phyloP scores from a whole-genome alignment of 352 stramenopile species.

The Thalassiosira allenii region DNA sequence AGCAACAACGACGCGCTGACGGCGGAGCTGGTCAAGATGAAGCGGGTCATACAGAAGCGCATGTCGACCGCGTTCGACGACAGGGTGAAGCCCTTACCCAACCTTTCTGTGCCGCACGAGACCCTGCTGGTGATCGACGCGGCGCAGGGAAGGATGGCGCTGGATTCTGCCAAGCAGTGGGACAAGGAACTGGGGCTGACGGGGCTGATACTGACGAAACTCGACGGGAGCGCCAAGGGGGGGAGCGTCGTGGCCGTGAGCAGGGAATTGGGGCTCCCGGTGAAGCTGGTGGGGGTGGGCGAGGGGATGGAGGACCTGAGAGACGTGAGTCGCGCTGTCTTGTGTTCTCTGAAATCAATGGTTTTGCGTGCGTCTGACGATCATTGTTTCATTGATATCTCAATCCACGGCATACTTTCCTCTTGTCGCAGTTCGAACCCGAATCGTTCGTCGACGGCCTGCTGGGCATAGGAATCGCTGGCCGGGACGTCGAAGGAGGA shows the following conservation, averaged over 20 bases:
- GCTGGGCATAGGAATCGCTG: constrained; percentile 73
- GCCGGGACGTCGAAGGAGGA: constrained; percentile 59
- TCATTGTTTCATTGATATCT: constrained; percentile 10
- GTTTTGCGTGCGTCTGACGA: not conserved
- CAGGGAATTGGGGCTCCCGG: constrained; percentile 86
- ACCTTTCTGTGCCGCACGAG: constrained; percentile 84
- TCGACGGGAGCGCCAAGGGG: constrained; percentile 87
- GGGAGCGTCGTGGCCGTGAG: constrained; percentile 87
- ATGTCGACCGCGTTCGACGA: constrained; percentile 67
- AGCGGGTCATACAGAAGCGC: constrained; percentile 85
- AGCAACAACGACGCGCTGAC: constrained; percentile 88
- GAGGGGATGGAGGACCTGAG: constrained; percentile 86
- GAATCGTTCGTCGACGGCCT: constrained; percentile 82
- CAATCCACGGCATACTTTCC: constrained; percentile 4
- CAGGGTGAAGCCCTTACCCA: constrained; percentile 63
- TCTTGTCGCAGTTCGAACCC: constrained; percentile 38
- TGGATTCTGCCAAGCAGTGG: constrained; percentile 88
- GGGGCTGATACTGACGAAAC: constrained; percentile 88
- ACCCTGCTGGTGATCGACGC: constrained; percentile 89
- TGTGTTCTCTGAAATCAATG: too few species aligned
- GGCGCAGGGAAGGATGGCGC: constrained; percentile 87
- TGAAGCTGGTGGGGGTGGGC: constrained; percentile 89
- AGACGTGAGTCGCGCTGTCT: constrained; percentile 73
- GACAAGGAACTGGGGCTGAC: constrained; percentile 85
- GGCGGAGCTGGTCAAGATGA: constrained; percentile 88